Evolutionary conservation across 2,329 filamentous ascomycete species (phyloP).

Genomic region (Penicillium concentricum): DNA sequence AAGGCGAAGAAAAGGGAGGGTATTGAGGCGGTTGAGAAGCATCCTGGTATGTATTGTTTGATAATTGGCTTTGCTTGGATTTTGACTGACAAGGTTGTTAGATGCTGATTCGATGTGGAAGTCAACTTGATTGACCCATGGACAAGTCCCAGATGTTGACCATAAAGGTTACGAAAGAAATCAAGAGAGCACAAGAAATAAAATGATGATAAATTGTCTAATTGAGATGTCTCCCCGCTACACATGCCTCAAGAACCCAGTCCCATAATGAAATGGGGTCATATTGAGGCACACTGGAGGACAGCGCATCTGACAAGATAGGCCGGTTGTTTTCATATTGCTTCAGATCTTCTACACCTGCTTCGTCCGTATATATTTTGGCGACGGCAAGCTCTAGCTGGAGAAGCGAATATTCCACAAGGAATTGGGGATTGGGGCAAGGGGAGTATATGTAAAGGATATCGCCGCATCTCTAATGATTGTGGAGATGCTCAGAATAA

Average conservation of each 20-base stretch:
- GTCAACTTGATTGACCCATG: background rate
- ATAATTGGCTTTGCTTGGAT: background rate
- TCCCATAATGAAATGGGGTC: slow-evolving; percentile 49
- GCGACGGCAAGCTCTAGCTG: slow-evolving; percentile 58
- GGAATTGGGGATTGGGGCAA: background rate
- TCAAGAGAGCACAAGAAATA: background rate
- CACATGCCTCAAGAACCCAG: slow-evolving; percentile 41
- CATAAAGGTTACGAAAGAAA: background rate
- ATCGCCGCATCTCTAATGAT: background rate
- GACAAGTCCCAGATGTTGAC: background rate
- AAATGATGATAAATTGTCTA: background rate
- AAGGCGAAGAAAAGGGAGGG: slow-evolving; percentile 56
- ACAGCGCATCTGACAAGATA: slow-evolving; percentile 28
- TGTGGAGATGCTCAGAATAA: background rate
- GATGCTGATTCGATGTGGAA: slow-evolving; percentile 38
- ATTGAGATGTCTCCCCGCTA: slow-evolving; percentile 46
- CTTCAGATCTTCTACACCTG: slow-evolving; percentile 58
- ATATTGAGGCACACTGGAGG: slow-evolving; percentile 40
- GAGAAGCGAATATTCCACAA: slow-evolving; percentile 39
- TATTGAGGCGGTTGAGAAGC: slow-evolving; percentile 41
- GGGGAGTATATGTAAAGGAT: background rate
- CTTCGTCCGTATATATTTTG: slow-evolving; percentile 49
- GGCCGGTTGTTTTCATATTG: slow-evolving; percentile 48
- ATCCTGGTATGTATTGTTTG: slow-evolving; percentile 33
- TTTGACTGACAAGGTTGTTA: slow-evolving; percentile 13